Percentiles rank a stretch among this genome's conserved stretches.
Evolutionary conservation across 1,284 basidiomycete genomes (phyloP).

Genomic region (Meripilus lineatus): DNA sequence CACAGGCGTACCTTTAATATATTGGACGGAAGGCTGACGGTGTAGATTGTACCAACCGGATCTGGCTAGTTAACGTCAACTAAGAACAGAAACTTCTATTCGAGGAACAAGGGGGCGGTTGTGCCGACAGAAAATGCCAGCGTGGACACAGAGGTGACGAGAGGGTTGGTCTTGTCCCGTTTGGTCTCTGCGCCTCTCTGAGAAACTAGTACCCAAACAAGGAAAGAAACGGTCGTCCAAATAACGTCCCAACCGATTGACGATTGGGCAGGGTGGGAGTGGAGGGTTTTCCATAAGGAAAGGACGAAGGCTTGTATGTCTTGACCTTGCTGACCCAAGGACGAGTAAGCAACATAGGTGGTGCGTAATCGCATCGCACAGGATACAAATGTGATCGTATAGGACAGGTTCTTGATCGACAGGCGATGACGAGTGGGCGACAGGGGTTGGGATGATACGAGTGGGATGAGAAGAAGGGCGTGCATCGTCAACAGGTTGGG

Average conservation of each 20-base stretch:
- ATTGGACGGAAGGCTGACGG: too few species aligned
- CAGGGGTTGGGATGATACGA: slow-evolving; percentile 34
- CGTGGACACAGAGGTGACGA: too few species aligned
- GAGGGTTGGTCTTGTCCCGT: too few species aligned
- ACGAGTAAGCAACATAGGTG: background rate
- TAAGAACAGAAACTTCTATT: too few species aligned
- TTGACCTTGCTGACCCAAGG: background rate
- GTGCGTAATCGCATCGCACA: too few species aligned
- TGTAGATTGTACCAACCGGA: too few species aligned
- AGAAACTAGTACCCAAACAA: slow-evolving; percentile 27
- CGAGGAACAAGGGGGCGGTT: too few species aligned
- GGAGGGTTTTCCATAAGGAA: slow-evolving; percentile 27
- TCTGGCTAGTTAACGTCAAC: too few species aligned
- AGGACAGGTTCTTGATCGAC: slow-evolving; percentile 15
- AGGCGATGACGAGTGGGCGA: too few species aligned
- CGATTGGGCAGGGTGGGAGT: slow-evolving; percentile 58
- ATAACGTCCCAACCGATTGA: slow-evolving; percentile 65
- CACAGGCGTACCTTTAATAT: too few species aligned
- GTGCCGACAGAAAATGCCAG: too few species aligned
- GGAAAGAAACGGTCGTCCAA: slow-evolving; percentile 45
- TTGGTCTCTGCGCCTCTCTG: too few species aligned
- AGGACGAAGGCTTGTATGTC: background rate
- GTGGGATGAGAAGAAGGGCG: slow-evolving; percentile 48
- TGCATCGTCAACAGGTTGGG: slow-evolving; percentile 65
- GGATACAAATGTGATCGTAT: slow-evolving; percentile 6